Base-by-base conservation (phyloP, 352 stramenopile genomes). In the Hyaloperonospora arabidopsidis region DNA sequence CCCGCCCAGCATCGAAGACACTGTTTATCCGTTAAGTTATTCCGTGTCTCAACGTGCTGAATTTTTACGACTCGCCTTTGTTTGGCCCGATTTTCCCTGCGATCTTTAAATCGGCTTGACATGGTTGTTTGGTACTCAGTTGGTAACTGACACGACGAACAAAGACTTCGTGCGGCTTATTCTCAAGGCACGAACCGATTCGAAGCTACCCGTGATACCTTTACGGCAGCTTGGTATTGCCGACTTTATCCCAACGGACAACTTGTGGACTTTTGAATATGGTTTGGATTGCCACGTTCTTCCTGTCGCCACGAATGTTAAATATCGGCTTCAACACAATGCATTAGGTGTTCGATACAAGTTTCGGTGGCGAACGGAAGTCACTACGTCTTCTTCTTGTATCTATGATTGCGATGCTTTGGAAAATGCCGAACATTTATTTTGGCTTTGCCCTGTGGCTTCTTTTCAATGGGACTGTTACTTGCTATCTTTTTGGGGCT, bases 261-360 rank as follows among this genome's bases (percentile, higher is more conserved):
- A 56, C 25, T 35, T 35, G 12, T 49, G 49, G 49, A 18, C 6
- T 8, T 32, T 3, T 12, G 49, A 56, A 35, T 8, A 44, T 8
- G 8, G 17, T 18, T 49, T 23, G 49, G 39, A 56, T 19, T 22
- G 22, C 12, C 45, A 61, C 34, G 38, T 61, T 6, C 18, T 60
- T 6, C 45, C 54, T 10, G 54, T 60, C 13, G 50, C 29, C 10
- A 22, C 45, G 17, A 23, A 61, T 47, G 23, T 61, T n/a, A 61
- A 61, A n/a, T 61, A 40, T 47, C 45, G 54, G 12, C 38, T 60
- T 21, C 45, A 60, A 18, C 54, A 60, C 21, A 60, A 60, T 50
- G 45, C 45, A 0, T 49, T 60, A 15, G 54, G 45, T 8, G 54
- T 61, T 50, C 46, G 23, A 18, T 61, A 61, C 39, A 61, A 54